These are phyloP conservation scores for Parietaria judaica DNA, from an alignment of 306 rosid species.

Conservation along the genomic window DNA sequence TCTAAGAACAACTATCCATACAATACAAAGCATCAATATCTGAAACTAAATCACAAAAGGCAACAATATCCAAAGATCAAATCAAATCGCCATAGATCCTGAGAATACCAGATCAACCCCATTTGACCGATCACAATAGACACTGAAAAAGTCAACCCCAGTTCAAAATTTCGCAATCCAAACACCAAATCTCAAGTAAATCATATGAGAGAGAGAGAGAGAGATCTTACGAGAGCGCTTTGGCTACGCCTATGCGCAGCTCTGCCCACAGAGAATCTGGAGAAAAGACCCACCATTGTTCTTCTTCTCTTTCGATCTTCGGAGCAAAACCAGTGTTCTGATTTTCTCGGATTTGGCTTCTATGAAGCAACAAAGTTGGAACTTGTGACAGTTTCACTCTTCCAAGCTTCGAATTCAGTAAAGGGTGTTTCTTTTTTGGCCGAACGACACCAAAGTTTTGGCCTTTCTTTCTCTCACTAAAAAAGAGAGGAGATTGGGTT, in stretches of 20 bases:
- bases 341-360: background rate
- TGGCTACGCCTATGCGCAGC: slow-evolving; percentile 80
- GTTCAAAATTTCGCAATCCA: slow-evolving; percentile 25
- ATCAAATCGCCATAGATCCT: slow-evolving; percentile 12
- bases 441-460: slow-evolving; percentile 3
- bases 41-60: background rate
- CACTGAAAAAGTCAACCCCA: slow-evolving; percentile 30
- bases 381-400: background rate
- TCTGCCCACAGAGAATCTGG: slow-evolving; percentile 72
- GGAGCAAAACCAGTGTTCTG: too few species aligned
- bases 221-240: slow-evolving; percentile 69
- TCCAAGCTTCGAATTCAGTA: slow-evolving; percentile 1
- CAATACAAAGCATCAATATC: background rate
- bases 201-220: background rate
- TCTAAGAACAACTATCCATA: too few species aligned
- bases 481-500: slow-evolving; percentile 15
- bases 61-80: background rate
- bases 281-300: slow-evolving; percentile 86
- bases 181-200: background rate
- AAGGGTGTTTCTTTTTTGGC: slow-evolving; percentile 3
- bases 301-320: too few species aligned
- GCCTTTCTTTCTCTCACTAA: slow-evolving; percentile 7
- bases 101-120: slow-evolving; percentile 18
- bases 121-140: slow-evolving; percentile 3
- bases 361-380: background rate